Evolutionary conservation across 2,329 filamentous ascomycete species (phyloP).

Genomic region (Trematosphaeria pertusa): DNA sequence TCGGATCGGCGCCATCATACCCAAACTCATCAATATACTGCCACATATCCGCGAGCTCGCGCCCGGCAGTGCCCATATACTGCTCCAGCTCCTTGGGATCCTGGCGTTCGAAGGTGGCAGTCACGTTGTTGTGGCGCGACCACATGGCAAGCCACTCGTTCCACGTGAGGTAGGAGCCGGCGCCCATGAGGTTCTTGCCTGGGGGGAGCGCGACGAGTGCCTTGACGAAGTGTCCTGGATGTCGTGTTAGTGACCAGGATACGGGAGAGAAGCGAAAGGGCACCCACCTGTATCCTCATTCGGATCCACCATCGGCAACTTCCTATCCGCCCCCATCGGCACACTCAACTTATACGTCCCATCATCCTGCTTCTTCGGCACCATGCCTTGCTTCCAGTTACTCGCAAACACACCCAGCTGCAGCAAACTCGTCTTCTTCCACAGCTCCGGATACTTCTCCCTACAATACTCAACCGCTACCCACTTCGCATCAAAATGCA

Average conservation of each 20-base stretch:
- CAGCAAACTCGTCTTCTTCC: slow-evolving; percentile 35
- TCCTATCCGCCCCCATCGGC: slow-evolving; percentile 25
- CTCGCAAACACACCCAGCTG: slow-evolving; percentile 30
- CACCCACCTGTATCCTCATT: slow-evolving; percentile 29
- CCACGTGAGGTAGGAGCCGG: slow-evolving; percentile 26
- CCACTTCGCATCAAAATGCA: slow-evolving; percentile 54
- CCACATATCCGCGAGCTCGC: slow-evolving; percentile 43
- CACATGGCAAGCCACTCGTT: slow-evolving; percentile 34
- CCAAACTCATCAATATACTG: slow-evolving; percentile 46
- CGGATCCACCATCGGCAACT: slow-evolving; percentile 27
- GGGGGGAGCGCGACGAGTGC: slow-evolving; percentile 30
- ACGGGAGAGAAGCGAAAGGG: slow-evolving; percentile 1
- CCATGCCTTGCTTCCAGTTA: slow-evolving; percentile 27
- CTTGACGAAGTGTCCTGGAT: slow-evolving; percentile 26
- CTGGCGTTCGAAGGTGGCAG: slow-evolving; percentile 22
- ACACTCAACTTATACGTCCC: slow-evolving; percentile 25
- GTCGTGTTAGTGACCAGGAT: background rate
- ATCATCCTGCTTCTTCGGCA: slow-evolving; percentile 28
- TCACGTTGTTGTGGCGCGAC: slow-evolving; percentile 25
- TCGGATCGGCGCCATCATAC: slow-evolving; percentile 45
- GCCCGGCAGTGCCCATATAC: slow-evolving; percentile 27
- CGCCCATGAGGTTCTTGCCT: slow-evolving; percentile 34
- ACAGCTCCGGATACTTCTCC: slow-evolving; percentile 32
- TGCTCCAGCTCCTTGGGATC: slow-evolving; percentile 27
- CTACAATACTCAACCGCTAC: slow-evolving; percentile 49